Evolutionary conservation across 2,329 filamentous ascomycete genomes (phyloP), one percentile per base, ranked within the genome.

Genomic region (Exophiala phaeomuriformis): DNA sequence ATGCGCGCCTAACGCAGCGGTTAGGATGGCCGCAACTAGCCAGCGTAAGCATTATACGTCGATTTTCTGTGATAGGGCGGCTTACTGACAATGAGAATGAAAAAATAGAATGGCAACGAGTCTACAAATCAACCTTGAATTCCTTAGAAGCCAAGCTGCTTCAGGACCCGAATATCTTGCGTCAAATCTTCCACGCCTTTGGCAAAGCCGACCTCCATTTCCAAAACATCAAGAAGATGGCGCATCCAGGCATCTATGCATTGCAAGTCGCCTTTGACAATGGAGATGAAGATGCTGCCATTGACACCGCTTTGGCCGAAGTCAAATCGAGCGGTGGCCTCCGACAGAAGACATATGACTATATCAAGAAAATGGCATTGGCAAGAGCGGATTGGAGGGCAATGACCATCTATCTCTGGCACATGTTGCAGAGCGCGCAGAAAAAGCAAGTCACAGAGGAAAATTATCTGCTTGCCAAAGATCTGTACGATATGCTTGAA

Each of bases 301-400:
- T 61, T n/a, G 51, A 56, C 5, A 33, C 50, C 8, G 56, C 51
- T 1, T 36, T 52, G 3, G 47, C 52, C n/a, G 51, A 59, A 32
- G 37, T 51, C 5, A 30, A 54, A 31, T 33, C 43, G 5, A 39
- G 39, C 10, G n/a, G 10, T 4, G 28, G 44, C 4, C 5, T 46
- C 3, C 43, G 32, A 30, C 29, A 28, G 8, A 35, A 27, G 28
- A 33, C 47, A 6, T 52, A 42, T 39, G 49, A 55, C 10, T 45
- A 51, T 10, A 30, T 53, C 39, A 49, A 48, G 19, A 31, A 36
- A n/a, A 40, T 42, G 19, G 57, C 57, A 5, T 27, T 52, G 3
- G 36, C 36, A 7, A 53, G 47, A 48, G 36, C 9, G 4, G 51
- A 59, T 37, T 59, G 54, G 53, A 41, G 47, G 3, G 48, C 57